Conservation (phyloP, 345 rosid species). For the Eucalyptus cladocalyx region DNA sequence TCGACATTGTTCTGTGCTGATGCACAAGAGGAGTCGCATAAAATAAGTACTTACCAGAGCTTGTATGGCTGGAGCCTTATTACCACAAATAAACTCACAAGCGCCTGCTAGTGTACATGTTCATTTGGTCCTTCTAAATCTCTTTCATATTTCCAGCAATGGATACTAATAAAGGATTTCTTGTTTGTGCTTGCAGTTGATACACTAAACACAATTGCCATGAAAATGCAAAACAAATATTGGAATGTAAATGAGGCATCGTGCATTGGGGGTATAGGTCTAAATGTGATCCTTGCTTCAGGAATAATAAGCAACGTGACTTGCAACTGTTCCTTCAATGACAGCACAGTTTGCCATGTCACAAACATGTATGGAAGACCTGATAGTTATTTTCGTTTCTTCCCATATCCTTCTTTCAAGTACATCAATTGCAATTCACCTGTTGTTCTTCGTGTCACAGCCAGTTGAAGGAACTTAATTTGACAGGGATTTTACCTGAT, state of each 20-base stretch:
- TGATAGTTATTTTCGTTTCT: neutral
- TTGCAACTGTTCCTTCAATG: conserved; percentile 34
- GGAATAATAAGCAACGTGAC: conserved; percentile 8
- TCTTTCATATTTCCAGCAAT: neutral
- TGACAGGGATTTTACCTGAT: conserved; percentile 51
- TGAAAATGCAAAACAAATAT: conserved; percentile 14
- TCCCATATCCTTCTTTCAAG: neutral
- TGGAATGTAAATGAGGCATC: conserved; percentile 18
- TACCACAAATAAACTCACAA: neutral
- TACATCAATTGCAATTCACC: neutral
- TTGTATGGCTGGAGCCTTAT: neutral
- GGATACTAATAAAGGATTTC: neutral
- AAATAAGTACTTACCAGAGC: neutral
- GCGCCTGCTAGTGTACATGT: neutral
- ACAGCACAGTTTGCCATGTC: conserved; percentile 38
- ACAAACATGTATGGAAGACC: conserved; percentile 31
- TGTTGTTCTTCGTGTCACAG: conserved; percentile 13
- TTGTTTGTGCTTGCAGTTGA: conserved; percentile 22
- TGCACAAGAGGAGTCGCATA: neutral
- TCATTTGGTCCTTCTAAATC: neutral
- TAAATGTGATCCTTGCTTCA: neutral
- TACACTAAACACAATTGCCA: conserved; percentile 29
- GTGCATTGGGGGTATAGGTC: conserved; percentile 18
- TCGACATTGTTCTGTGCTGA: neutral
- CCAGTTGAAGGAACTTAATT: conserved; percentile 31